Percentiles rank a stretch among this genome's conserved stretches.
These are phyloP conservation scores for Naganishia kalamii DNA, from an alignment of 768 basidiomycete genomes.

Conservation along the genomic window DNA sequence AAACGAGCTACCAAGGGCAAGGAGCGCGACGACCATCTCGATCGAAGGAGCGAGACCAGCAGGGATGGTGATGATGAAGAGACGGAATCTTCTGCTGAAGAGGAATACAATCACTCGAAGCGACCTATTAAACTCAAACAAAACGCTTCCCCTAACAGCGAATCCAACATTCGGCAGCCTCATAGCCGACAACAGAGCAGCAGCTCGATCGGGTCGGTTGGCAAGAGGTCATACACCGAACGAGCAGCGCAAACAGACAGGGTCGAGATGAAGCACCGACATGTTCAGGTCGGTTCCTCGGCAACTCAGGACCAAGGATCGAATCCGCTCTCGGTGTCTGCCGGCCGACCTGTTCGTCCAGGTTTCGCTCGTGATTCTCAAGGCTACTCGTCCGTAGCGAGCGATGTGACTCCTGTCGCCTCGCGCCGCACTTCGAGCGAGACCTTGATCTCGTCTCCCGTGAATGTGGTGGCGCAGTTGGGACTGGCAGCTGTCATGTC, in stretches of 20 bases:
- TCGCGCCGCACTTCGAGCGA: slow-evolving; percentile 10
- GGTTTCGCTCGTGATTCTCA: not conserved
- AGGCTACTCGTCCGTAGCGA: not conserved
- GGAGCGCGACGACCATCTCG: not conserved
- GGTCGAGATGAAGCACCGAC: slow-evolving; percentile 10
- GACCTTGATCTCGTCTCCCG: slow-evolving; percentile 5
- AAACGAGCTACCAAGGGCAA: not conserved
- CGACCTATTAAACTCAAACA: slow-evolving; percentile 12
- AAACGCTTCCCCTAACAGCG: not conserved
- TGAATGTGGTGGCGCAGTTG: not conserved
- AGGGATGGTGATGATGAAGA: slow-evolving; percentile 46
- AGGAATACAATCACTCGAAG: slow-evolving; percentile 30
- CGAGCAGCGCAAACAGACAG: slow-evolving; percentile 19
- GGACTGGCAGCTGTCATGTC: slow-evolving; percentile 1
- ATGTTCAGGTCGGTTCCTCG: not conserved
- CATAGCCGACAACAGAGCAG: slow-evolving; percentile 3
- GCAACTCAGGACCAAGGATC: not conserved
- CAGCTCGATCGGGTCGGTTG: not conserved
- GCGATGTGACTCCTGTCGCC: slow-evolving; percentile 9
- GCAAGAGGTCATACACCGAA: not conserved
- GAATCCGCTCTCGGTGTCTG: not conserved
- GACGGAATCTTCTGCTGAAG: slow-evolving; percentile 48
- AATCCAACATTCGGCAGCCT: not conserved
- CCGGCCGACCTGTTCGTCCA: not conserved
- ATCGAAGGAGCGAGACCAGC: slow-evolving; percentile 33